A percentile compares a stretch with the other conserved stretches of the same genome.
These are phyloP conservation scores for Delitschia confertaspora DNA, from an alignment of 495 filamentous ascomycete species.

Conservation along the genomic window DNA sequence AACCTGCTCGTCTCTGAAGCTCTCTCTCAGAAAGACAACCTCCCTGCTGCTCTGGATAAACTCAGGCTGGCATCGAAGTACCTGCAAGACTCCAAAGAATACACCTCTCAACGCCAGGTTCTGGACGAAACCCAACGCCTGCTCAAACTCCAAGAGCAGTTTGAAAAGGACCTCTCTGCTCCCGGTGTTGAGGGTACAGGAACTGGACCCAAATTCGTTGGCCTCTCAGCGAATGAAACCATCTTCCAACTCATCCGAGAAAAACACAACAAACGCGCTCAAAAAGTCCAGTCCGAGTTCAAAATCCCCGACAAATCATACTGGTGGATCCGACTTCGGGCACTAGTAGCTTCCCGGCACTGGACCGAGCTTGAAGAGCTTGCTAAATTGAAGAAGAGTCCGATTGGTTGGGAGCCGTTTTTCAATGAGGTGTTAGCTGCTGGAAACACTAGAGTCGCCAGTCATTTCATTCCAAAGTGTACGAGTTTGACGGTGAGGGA, in stretches of 20 bases:
- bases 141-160: constrained; percentile 71
- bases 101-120: constrained; percentile 61
- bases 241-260: constrained; percentile 69
- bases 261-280: constrained; percentile 69
- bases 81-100: constrained; percentile 74
- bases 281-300: constrained; percentile 83
- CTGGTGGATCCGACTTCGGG: constrained; percentile 86
- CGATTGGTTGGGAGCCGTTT: constrained; percentile 99
- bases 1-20: constrained; percentile 80
- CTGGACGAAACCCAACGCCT: constrained; percentile 70
- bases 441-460: constrained; percentile 81
- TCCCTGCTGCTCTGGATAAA: constrained; percentile 63
- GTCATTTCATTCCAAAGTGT: constrained; percentile 82
- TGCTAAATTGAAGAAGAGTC: constrained; percentile 59
- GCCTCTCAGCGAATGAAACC: constrained; percentile 82
- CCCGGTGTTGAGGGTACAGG: constrained; percentile 13
- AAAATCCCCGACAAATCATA: constrained; percentile 81
- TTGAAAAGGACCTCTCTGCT: constrained; percentile 85
- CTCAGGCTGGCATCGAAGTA: constrained; percentile 74
- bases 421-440: constrained; percentile 82
- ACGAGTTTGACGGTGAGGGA: constrained; percentile 52
- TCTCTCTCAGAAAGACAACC: constrained; percentile 53
- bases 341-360: constrained; percentile 77
- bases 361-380: constrained; percentile 90
- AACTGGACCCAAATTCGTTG: constrained; percentile 45